Conservation (phyloP, 1,284 basidiomycete species). For the Flammula alnicola region DNA sequence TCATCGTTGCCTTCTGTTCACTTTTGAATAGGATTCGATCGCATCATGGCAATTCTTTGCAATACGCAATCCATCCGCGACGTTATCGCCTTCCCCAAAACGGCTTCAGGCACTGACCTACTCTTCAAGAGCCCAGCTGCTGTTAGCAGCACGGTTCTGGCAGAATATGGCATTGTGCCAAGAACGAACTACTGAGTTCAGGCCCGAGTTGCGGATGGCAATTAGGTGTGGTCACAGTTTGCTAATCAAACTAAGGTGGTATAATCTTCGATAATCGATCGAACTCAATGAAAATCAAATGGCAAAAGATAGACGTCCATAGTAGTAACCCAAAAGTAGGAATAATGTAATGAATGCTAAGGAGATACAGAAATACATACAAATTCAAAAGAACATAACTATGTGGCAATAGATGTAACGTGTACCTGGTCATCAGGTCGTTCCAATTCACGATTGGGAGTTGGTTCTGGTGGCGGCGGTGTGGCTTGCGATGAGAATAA, state of each 20-base stretch:
- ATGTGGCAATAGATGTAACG: conserved; percentile 21
- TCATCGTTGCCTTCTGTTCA: background rate
- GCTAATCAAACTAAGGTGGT: no score
- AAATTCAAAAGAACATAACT: conserved; percentile 12
- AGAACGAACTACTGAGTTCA: conserved; percentile 2
- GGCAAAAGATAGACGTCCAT: conserved; percentile 13
- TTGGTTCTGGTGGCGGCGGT: conserved; percentile 31
- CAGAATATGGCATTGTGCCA: conserved; percentile 60
- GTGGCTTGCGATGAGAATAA: conserved; percentile 34
- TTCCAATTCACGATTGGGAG: conserved; percentile 32
- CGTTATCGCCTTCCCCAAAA: conserved; percentile 97
- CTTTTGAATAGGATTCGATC: conserved; percentile 77
- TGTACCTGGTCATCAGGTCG: conserved; percentile 37
- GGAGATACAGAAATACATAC: conserved; percentile 24
- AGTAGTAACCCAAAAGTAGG: conserved; percentile 13
- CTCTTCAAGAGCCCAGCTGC: conserved; percentile 87
- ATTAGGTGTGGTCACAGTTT: no score
- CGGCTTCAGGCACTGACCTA: conserved; percentile 80
- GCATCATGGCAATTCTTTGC: conserved; percentile 89
- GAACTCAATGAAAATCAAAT: conserved; percentile 5
- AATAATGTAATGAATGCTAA: conserved; percentile 23
- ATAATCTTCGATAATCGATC: conserved; percentile 2
- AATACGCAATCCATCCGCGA: conserved; percentile 86
- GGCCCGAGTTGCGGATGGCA: no score
- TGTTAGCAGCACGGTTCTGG: conserved; percentile 57